Evolutionary conservation across 75 land plant species (phyloP), one percentile per base, ranked within the genome.

Genomic region (Larix kaempferi): DNA sequence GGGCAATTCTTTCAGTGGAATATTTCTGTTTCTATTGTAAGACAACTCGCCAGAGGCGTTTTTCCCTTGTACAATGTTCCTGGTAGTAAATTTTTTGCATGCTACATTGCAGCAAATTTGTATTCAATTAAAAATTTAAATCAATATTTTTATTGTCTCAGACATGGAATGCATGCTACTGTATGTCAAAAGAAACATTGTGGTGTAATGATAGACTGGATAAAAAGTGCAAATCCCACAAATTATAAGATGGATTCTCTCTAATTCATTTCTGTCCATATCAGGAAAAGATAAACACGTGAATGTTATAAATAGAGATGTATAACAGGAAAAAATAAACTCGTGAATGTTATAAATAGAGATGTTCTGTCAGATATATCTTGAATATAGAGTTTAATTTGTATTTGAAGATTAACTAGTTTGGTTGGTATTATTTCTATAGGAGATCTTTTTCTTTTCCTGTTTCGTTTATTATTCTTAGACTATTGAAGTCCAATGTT

Each of bases 41-140:
- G 99, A 94, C 89, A 92, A 96, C 95, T 90, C 72, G 99, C 98
- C 83, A 82, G 83, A 82, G 91, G 96, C 90, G 89, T 96, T 92
- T 88, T 81, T 62, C 77, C 80, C 73, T 85, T 90, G 91, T 90
- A 88, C 86, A 75, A 82, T 86, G 81, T 81, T 86, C 69, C 87
- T 84, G 83, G 73, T 82, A 71, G 65, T 89, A 86, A 80, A 77
- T 56, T 79, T 80, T 37, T 78, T 49, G 61, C 59, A 62, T 23
- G 35, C 69, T 35, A n/a, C 67, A 57, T 76, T 19, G 69, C 78
- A 56, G 25, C 69, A 49, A 29, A 56, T 79, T 69, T 83, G 57
- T 62, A 58, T 59, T 72, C 74, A 54, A 21, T 62, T 37, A 62
- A 26, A 55, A 52, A 58, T 80, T 16, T 78, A 69, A 60, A 44